phyloP scores from a whole-genome alignment of 1,139 yeast genomes.

The Nematodospora anomalae region DNA sequence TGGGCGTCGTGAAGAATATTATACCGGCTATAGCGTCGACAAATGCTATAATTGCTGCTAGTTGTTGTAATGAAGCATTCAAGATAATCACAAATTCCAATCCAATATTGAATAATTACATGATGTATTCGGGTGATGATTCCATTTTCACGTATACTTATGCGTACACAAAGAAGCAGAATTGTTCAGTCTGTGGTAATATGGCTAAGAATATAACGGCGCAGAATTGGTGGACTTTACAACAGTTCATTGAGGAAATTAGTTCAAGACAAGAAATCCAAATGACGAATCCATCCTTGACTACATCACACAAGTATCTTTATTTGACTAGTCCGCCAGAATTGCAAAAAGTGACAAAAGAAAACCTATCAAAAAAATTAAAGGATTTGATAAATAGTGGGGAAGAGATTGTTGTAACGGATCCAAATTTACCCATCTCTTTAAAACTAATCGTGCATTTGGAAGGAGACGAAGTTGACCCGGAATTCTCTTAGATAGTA shows the following conservation, averaged over 20 bases:
- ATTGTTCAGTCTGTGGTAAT: slow-evolving; percentile 77
- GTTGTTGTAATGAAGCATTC: slow-evolving; percentile 86
- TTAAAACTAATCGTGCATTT: slow-evolving; percentile 28
- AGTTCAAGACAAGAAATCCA: slow-evolving; percentile 36
- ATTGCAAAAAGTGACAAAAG: slow-evolving; percentile 49
- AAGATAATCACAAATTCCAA: slow-evolving; percentile 71
- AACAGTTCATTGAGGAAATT: slow-evolving; percentile 48
- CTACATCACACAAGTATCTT: slow-evolving; percentile 41
- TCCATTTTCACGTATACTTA: slow-evolving; percentile 76
- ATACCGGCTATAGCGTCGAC: slow-evolving; percentile 96
- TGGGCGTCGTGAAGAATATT: slow-evolving; percentile 89
- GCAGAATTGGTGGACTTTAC: slow-evolving; percentile 43
- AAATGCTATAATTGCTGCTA: slow-evolving; percentile 88
- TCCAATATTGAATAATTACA: slow-evolving; percentile 72
- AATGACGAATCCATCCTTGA: slow-evolving; percentile 51
- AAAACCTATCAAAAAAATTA: slow-evolving; percentile 42
- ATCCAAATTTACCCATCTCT: slow-evolving; percentile 53
- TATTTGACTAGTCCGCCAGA: slow-evolving; percentile 54
- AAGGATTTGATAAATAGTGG: slow-evolving; percentile 38
- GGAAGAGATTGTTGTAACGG: slow-evolving; percentile 60
- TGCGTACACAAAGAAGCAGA: slow-evolving; percentile 54
- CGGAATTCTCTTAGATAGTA: slow-evolving; percentile 11
- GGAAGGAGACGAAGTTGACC: slow-evolving; percentile 21
- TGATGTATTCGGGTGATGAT: slow-evolving; percentile 84
- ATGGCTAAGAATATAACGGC: slow-evolving; percentile 34